Conservation (phyloP, 2,329 filamentous ascomycete species). For the Sclerotinia borealis region DNA sequence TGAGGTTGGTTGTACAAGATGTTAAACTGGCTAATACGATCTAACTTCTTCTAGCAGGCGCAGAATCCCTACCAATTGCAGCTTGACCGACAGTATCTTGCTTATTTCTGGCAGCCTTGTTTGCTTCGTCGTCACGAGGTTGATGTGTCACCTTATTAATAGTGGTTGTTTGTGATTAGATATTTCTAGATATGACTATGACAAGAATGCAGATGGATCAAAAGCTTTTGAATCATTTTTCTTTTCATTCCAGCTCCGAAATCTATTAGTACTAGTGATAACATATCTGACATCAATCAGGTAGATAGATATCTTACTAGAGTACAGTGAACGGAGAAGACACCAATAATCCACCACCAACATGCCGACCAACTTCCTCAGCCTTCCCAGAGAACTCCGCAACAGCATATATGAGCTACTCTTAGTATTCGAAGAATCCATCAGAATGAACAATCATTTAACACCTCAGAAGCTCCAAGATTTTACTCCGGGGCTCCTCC, state of each 20-base stretch:
- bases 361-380: constrained; percentile 10
- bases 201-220: too few species aligned
- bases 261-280: too few species aligned
- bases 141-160: background rate
- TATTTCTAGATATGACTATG: background rate
- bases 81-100: background rate
- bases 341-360: background rate
- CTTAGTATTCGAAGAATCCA: background rate
- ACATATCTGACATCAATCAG: background rate
- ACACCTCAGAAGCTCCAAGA: background rate
- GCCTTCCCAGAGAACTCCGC: constrained; percentile 11
- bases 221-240: background rate
- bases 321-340: too few species aligned
- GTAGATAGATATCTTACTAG: too few species aligned
- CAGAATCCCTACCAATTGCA: background rate
- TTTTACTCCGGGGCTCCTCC: constrained; percentile 16
- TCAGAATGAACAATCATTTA: background rate
- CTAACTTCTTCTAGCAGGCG: background rate
- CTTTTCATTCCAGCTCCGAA: background rate
- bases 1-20: background rate
- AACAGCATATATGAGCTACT: constrained; percentile 9
- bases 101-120: background rate
- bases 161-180: background rate
- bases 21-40: background rate
- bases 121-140: background rate